Conservation (phyloP, 805 yeast genomes). For the Pichia exigua region DNA sequence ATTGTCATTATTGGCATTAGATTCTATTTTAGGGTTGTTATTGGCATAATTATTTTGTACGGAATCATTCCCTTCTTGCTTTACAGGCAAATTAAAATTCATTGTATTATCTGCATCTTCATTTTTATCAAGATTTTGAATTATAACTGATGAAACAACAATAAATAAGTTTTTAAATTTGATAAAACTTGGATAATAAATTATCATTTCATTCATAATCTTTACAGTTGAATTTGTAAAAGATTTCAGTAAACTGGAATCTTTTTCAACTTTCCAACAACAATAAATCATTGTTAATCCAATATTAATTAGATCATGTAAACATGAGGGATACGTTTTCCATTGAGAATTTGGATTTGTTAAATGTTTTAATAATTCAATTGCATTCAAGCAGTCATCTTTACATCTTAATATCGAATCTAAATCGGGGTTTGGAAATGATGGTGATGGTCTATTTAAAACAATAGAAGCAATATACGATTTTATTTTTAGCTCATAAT, state of each 20-base stretch:
- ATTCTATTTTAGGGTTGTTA: too few relatives aligned
- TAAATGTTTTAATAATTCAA: slow-evolving; percentile 11
- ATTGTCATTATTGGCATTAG: too few relatives aligned
- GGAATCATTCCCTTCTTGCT: not conserved
- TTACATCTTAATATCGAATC: slow-evolving; percentile 14
- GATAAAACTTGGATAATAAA: slow-evolving; percentile 11
- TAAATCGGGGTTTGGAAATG: slow-evolving; percentile 16
- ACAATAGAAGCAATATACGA: slow-evolving; percentile 16
- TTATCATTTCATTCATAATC: slow-evolving; percentile 17
- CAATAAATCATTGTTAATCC: slow-evolving; percentile 22
- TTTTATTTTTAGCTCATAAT: slow-evolving; percentile 17
- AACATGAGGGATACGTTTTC: slow-evolving; percentile 15
- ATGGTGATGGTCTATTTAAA: slow-evolving; percentile 21
- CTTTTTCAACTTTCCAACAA: slow-evolving; percentile 18
- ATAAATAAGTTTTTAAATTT: slow-evolving; percentile 16
- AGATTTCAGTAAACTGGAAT: slow-evolving; percentile 10
- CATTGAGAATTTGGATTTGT: slow-evolving; percentile 9
- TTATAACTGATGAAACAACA: slow-evolving; percentile 16
- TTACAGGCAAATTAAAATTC: not conserved
- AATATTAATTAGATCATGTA: slow-evolving; percentile 20
- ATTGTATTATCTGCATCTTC: not conserved
- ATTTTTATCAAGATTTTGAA: slow-evolving; percentile 10
- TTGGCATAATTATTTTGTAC: not conserved
- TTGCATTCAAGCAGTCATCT: slow-evolving; percentile 12
- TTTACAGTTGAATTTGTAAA: slow-evolving; percentile 11